These are phyloP conservation scores for Globisporangium lucens DNA, from an alignment of 352 stramenopile genomes.

Conservation along the genomic window DNA sequence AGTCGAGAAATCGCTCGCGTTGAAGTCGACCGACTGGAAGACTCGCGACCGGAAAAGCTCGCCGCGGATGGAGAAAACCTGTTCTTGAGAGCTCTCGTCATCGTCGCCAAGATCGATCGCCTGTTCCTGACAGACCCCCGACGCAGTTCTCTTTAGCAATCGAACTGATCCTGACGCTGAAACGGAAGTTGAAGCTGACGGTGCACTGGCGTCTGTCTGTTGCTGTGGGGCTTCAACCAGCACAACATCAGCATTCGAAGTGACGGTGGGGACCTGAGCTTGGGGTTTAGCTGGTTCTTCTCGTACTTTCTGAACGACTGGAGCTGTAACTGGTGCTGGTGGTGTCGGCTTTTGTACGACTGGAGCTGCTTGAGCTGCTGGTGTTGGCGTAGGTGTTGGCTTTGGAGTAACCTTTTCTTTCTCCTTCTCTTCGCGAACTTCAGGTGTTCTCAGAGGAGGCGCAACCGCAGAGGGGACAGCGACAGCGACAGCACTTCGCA, in stretches of 20 bases:
- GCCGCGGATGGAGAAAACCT: not conserved
- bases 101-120: constrained; percentile 20
- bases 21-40: constrained; percentile 40
- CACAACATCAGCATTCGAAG: not conserved
- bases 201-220: not conserved
- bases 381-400: not conserved
- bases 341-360: not conserved
- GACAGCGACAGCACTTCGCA: not conserved
- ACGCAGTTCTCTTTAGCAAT: constrained; percentile 7
- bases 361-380: not conserved
- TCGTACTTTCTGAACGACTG: not conserved
- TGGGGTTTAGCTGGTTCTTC: not conserved
- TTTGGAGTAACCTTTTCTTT: not conserved
- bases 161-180: not conserved
- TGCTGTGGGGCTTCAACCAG: not conserved
- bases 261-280: not conserved
- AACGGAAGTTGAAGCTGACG: not conserved
- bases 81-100: constrained; percentile 3
- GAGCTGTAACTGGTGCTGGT: too few species aligned
- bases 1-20: constrained; percentile 40
- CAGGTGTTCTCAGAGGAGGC: not conserved
- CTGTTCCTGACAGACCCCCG: constrained; percentile 1
- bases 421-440: not conserved
- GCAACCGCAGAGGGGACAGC: not conserved
- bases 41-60: constrained; percentile 33